Conservation (phyloP, 441 rosid genomes). For the Metrosideros polymorpha region DNA sequence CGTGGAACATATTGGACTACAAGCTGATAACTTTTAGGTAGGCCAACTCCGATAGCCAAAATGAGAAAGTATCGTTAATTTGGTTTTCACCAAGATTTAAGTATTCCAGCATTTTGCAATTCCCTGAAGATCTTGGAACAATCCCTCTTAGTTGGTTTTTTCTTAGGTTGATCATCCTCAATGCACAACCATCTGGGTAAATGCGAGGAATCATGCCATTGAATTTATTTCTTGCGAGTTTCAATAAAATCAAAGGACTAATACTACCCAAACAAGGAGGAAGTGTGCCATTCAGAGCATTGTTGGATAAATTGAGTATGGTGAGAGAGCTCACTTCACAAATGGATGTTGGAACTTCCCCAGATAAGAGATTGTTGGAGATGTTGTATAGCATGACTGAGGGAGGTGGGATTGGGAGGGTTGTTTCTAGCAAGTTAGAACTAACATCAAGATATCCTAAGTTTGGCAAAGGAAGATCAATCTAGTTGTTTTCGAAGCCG, state of each 20-base stretch:
- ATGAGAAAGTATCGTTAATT: neutral
- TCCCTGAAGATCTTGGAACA: neutral
- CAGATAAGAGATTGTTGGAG: neutral
- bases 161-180: neutral
- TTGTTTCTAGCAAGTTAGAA: neutral
- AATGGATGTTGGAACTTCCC: neutral
- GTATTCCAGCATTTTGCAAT: neutral
- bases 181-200: neutral
- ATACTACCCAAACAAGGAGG: neutral
- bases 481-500: neutral
- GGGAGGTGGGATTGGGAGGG: neutral
- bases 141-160: neutral
- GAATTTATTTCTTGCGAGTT: fast-evolving
- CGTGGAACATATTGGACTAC: neutral
- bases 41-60: neutral
- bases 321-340: neutral
- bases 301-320: neutral
- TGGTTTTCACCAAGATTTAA: neutral
- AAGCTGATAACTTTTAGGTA: neutral
- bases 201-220: fast-evolving
- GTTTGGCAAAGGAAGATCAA: neutral
- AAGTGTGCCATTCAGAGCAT: neutral
- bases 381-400: neutral
- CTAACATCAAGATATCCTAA: fast-evolving
- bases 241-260: neutral